Evolutionary conservation across 208 protist genomes (phyloP).

Genomic region (Vickermania ingenoplastis): DNA sequence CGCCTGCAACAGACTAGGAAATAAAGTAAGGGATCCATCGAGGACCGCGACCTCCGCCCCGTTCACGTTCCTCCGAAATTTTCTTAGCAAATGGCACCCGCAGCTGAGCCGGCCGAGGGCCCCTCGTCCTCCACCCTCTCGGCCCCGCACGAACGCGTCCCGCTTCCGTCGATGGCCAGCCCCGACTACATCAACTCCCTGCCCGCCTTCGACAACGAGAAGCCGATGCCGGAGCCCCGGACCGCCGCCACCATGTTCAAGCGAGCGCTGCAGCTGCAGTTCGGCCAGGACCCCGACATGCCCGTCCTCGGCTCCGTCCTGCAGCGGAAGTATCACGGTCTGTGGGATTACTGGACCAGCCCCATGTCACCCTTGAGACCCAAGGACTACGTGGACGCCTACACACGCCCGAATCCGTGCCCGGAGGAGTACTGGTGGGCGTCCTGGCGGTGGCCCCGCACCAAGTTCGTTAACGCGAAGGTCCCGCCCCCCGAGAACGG

Average conservation of each 20-base stretch:
- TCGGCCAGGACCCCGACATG: conserved; percentile 58
- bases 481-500: conserved; percentile 68
- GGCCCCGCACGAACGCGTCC: background rate
- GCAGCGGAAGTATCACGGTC: conserved; percentile 42
- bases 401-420: conserved; percentile 72
- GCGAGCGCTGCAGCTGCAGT: conserved; percentile 43
- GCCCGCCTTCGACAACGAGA: conserved; percentile 46
- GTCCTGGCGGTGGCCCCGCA: conserved; percentile 70
- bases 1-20: too few species aligned
- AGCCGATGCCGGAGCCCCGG: conserved; percentile 26
- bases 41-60: too few species aligned
- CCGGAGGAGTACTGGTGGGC: conserved; percentile 79
- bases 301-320: conserved; percentile 29
- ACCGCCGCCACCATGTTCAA: conserved; percentile 42
- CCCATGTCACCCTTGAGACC: conserved; percentile 40
- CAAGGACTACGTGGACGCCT: conserved; percentile 55
- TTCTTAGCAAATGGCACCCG: too few species aligned
- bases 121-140: background rate
- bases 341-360: conserved; percentile 54
- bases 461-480: conserved; percentile 79
- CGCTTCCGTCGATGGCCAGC: conserved; percentile 39
- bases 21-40: too few species aligned
- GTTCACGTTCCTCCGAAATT: too few species aligned
- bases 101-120: background rate
- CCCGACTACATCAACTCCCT: conserved; percentile 55